Evolutionary conservation across 805 yeast species (phyloP), one percentile per base, ranked within the genome.

Genomic region (Saturnispora halmiae): DNA sequence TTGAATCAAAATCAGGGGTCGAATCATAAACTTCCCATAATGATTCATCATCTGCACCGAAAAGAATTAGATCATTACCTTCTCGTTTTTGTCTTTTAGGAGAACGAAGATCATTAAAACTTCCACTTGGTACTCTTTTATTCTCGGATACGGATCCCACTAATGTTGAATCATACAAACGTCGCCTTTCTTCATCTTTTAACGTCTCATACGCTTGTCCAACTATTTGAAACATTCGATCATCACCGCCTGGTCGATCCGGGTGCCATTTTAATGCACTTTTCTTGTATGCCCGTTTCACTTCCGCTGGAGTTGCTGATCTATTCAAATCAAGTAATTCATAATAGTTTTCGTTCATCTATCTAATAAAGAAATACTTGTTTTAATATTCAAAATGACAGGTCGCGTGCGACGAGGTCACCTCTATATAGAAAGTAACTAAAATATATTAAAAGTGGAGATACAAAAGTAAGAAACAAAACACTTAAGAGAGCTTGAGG

Each of bases 231-330:
- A 92, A 92, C 53, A 79, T 78, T 38, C 72, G 96, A 6, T 74
- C 72, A 31, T 92, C 94, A 58, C 90, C 94, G 54, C 82, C 79
- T 15, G 94, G 24, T 11, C 85, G 84, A 56, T 84, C 95, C 0
- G 95, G 95, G 57, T 84, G 95, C 53, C 73, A 73, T 47, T 65
- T 67, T 44, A 83, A 68, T 3, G 94, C 94, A 50, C 77, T 70
- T 52, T 74, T 77, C 51, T 87, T 69, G 62, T 82, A 85, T 1
- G 94, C 87, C 58, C 82, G 83, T 57, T 82, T 82, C 54, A 85
- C 75, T 45, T 77, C 80, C 2, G 60, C 54, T 8, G 67, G 76
- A 3, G 67, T 60, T 16, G 84, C 84, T n/a, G 61, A 60, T 5
- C 63, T 61, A 9, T 65, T 54, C 6, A 82, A 72, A n/a, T 69